A percentile compares a stretch with the other conserved stretches of the same genome.
These are phyloP conservation scores for Chaetoceros muelleri DNA, from an alignment of 108 stramenopile genomes.

Conservation along the genomic window DNA sequence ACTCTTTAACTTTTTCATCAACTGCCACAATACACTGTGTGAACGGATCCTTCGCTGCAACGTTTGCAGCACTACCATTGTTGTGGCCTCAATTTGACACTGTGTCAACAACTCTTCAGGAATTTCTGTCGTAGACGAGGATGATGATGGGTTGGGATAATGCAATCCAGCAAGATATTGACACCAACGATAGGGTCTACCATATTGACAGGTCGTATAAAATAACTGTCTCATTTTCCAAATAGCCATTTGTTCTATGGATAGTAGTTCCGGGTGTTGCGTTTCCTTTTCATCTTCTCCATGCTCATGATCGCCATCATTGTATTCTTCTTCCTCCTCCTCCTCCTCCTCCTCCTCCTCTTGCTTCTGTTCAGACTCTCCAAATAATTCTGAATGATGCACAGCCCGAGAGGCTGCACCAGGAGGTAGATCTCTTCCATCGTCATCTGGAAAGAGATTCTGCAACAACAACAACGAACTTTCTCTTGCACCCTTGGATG, in stretches of 20 bases:
- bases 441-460: conserved; percentile 25
- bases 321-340: conserved; percentile 2
- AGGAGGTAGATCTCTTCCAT: conserved; percentile 19
- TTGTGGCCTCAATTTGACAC: conserved; percentile 22
- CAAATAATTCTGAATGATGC: not conserved
- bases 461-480: conserved; percentile 6
- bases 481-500: not conserved
- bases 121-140: not conserved
- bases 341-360: conserved; percentile 12
- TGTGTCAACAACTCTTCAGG: conserved; percentile 4
- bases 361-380: not conserved
- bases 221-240: not conserved
- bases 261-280: conserved; percentile 8
- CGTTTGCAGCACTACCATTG: conserved; percentile 40
- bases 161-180: conserved; percentile 63
- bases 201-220: not conserved
- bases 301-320: not conserved
- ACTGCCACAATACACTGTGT: conserved; percentile 26
- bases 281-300: conserved; percentile 2
- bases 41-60: conserved; percentile 49
- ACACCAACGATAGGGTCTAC: conserved; percentile 68
- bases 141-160: conserved; percentile 23
- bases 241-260: not conserved
- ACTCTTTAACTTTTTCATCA: conserved; percentile 27
- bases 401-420: conserved; percentile 13